These are phyloP conservation scores for Gossypium schwendimanii DNA, from an alignment of 441 rosid genomes.

Conservation along the genomic window DNA sequence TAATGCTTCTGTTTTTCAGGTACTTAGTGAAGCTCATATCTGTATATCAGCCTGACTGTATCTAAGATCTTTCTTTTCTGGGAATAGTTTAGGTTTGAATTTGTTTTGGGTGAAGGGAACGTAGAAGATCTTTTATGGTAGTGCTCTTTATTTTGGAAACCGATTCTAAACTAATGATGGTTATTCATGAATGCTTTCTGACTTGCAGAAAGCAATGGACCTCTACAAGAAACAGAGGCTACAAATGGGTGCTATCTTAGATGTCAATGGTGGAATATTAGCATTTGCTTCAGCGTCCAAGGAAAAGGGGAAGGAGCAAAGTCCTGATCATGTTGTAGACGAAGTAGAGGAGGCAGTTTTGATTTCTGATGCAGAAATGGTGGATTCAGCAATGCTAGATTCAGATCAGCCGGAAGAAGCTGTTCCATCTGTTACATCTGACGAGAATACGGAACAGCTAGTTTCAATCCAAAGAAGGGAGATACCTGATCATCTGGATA, in stretches of 20 bases:
- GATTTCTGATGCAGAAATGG: conserved; percentile 24
- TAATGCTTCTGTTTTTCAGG: conserved; percentile 66
- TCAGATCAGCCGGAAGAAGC: conserved; percentile 23
- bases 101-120: not conserved
- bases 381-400: conserved; percentile 13
- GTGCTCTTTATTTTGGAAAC: not conserved
- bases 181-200: not conserved
- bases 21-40: conserved; percentile 18
- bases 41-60: not conserved
- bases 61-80: not conserved
- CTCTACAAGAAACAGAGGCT: conserved; percentile 68
- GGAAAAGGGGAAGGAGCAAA: conserved; percentile 25
- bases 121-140: not conserved
- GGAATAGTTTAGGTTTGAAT: not conserved
- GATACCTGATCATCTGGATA: conserved; percentile 6
- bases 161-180: not conserved
- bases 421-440: conserved; percentile 14
- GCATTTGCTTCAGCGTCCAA: conserved; percentile 20
- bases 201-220: conserved; percentile 69
- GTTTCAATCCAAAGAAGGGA: not conserved
- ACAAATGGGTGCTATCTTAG: conserved; percentile 33
- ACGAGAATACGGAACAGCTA: conserved; percentile 23
- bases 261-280: conserved; percentile 17
- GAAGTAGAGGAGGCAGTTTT: conserved; percentile 21
- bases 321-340: conserved; percentile 13